These are phyloP conservation scores for Adansonia madagascariensis DNA, from an alignment of 441 rosid species.

Conservation along the genomic window DNA sequence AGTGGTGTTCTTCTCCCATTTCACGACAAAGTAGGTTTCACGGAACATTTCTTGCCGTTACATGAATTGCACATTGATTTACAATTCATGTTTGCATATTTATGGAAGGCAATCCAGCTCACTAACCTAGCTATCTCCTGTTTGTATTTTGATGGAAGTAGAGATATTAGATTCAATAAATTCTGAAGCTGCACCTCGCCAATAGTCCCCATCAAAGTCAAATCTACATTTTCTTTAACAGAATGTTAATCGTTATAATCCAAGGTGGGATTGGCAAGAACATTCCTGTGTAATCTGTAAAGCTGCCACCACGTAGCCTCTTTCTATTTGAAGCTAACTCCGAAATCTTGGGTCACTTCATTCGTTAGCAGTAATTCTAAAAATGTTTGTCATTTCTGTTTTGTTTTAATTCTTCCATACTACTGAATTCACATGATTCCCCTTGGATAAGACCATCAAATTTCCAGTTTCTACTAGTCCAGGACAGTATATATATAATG, in stretches of 20 bases:
- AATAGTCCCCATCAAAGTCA: constrained; percentile 20
- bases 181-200: background rate
- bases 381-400: background rate
- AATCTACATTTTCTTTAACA: background rate
- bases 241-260: background rate
- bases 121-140: background rate
- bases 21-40: background rate
- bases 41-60: background rate
- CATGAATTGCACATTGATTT: background rate
- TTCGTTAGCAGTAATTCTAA: background rate
- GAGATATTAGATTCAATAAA: background rate
- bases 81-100: no score
- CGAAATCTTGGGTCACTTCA: constrained; percentile 10
- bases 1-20: background rate
- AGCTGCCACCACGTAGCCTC: background rate
- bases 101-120: background rate
- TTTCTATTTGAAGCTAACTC: constrained; percentile 4
- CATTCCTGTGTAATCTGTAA: constrained; percentile 2
- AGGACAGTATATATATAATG: background rate
- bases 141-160: background rate
- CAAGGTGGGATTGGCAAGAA: background rate
- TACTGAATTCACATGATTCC: background rate
- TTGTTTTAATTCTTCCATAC: background rate
- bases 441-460: background rate
- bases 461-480: background rate